A percentile compares a stretch with the other conserved stretches of the same genome.
phyloP scores from a whole-genome alignment of 228 moss, liverwort and hornwort species.

The Sphagnum magellanicum region DNA sequence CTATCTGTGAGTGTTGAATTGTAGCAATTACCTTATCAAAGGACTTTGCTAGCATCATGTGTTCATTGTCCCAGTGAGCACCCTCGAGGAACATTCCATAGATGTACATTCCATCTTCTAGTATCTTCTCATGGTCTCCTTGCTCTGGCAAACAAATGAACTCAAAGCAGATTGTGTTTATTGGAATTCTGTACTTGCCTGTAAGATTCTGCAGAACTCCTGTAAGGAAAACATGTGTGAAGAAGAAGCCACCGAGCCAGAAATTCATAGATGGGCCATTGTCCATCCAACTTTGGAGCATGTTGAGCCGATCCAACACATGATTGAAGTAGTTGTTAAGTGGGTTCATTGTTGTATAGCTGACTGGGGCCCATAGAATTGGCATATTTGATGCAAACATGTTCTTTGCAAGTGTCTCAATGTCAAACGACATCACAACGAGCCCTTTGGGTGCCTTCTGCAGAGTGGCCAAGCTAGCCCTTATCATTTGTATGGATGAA shows the following conservation, averaged over 20 bases:
- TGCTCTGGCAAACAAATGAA: conserved; percentile 46
- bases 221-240: conserved; percentile 76
- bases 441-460: conserved; percentile 33
- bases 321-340: conserved; percentile 64
- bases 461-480: conserved; percentile 27
- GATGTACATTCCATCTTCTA: conserved; percentile 68
- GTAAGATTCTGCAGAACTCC: conserved; percentile 75
- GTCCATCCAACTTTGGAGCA: conserved; percentile 74
- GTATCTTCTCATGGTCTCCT: conserved; percentile 29
- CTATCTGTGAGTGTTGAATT: too few species aligned
- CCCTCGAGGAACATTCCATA: conserved; percentile 76
- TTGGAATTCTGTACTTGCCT: conserved; percentile 57
- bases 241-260: conserved; percentile 81
- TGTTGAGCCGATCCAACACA: conserved; percentile 29
- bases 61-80: conserved; percentile 65
- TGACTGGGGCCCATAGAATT: conserved; percentile 54
- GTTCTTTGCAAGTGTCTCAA: conserved; percentile 52
- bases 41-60: conserved; percentile 55
- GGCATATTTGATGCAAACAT: conserved; percentile 68
- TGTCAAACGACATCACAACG: conserved; percentile 57
- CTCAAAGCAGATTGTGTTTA: conserved; percentile 67
- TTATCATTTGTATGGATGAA: conserved; percentile 33
- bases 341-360: conserved; percentile 76
- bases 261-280: conserved; percentile 40
- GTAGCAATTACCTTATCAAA: conserved; percentile 58